A percentile compares a stretch with the other conserved stretches of the same genome.
Evolutionary conservation across 2,329 filamentous ascomycete species (phyloP).

Genomic region (Microcyclospora pomicola): DNA sequence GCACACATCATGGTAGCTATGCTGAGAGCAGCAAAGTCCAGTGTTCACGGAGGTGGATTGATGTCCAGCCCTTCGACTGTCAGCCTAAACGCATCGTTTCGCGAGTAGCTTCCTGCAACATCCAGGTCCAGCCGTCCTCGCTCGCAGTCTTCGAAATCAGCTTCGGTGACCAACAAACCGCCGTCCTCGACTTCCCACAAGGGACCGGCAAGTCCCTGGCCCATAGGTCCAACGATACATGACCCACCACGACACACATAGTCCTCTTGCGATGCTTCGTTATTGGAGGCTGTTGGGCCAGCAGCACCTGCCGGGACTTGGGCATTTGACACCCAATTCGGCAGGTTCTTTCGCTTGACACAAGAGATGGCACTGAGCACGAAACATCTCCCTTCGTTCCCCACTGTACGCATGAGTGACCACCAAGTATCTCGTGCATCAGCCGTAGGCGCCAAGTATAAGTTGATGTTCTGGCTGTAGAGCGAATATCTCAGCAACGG

Average conservation of each 20-base stretch:
- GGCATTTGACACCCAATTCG: conserved; percentile 38
- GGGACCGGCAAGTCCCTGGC: conserved; percentile 66
- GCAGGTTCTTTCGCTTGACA: conserved; percentile 45
- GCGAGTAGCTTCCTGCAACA: conserved; percentile 71
- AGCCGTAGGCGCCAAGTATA: conserved; percentile 83
- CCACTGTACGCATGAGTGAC: conserved; percentile 67
- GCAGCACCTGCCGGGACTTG: conserved; percentile 5
- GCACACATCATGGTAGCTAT: no score
- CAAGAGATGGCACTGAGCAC: conserved; percentile 81
- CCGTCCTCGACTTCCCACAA: conserved; percentile 65
- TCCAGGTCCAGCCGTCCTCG: conserved; percentile 71
- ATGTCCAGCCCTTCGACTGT: conserved; percentile 47
- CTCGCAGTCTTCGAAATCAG: conserved; percentile 80
- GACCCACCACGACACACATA: conserved; percentile 66
- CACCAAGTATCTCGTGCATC: conserved; percentile 76
- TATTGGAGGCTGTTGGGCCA: conserved; percentile 3
- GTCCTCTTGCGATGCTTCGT: conserved; percentile 24
- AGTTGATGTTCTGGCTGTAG: conserved; percentile 80
- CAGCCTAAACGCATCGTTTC: conserved; percentile 51
- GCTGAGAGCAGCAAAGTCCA: not conserved
- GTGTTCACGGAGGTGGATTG: conserved; percentile 38
- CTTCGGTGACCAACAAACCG: conserved; percentile 54
- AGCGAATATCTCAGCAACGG: conserved; percentile 69
- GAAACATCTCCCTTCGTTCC: conserved; percentile 68
- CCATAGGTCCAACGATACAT: conserved; percentile 64